These are phyloP conservation scores for Alternaria novae-zelandiae DNA, from an alignment of 2,329 filamentous ascomycete genomes.

Conservation along the genomic window DNA sequence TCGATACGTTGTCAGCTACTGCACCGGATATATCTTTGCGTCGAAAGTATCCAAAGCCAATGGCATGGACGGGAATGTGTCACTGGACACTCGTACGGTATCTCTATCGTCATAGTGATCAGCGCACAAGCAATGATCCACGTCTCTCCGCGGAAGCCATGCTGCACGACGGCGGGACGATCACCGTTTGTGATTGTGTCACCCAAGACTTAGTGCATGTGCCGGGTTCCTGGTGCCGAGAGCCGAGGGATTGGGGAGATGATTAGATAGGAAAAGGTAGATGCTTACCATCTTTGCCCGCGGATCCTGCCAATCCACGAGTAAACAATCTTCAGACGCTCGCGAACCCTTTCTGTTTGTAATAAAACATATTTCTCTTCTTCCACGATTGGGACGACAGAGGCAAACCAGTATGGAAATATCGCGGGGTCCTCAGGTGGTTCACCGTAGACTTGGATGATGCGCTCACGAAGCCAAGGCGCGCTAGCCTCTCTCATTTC, in stretches of 20 bases:
- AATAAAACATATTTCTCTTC: slow-evolving; percentile 81
- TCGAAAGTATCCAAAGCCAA: background rate
- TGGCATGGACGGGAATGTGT: background rate
- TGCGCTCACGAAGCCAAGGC: slow-evolving; percentile 75
- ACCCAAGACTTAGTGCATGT: background rate
- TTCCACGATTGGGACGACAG: slow-evolving; percentile 77
- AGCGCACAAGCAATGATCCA: slow-evolving; percentile 2
- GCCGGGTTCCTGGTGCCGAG: slow-evolving; percentile 1
- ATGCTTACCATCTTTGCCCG: slow-evolving; percentile 70
- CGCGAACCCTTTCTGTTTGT: slow-evolving; percentile 74
- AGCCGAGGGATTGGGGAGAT: slow-evolving; percentile 3
- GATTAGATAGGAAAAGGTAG: background rate
- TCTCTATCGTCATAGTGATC: slow-evolving; percentile 12
- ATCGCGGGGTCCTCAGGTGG: slow-evolving; percentile 76
- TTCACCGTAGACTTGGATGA: slow-evolving; percentile 76
- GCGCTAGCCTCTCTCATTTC: slow-evolving; percentile 73
- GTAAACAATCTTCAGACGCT: slow-evolving; percentile 82
- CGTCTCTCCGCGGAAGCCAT: background rate
- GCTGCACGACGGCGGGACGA: slow-evolving; percentile 12
- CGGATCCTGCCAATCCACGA: slow-evolving; percentile 79
- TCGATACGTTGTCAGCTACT: slow-evolving; percentile 13
- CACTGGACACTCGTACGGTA: slow-evolving; percentile 5
- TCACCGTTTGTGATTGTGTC: slow-evolving; percentile 13
- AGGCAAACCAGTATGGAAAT: slow-evolving; percentile 92
- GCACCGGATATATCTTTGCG: background rate